phyloP scores from a whole-genome alignment of 768 basidiomycete genomes.

The Baorangia bicolor region DNA sequence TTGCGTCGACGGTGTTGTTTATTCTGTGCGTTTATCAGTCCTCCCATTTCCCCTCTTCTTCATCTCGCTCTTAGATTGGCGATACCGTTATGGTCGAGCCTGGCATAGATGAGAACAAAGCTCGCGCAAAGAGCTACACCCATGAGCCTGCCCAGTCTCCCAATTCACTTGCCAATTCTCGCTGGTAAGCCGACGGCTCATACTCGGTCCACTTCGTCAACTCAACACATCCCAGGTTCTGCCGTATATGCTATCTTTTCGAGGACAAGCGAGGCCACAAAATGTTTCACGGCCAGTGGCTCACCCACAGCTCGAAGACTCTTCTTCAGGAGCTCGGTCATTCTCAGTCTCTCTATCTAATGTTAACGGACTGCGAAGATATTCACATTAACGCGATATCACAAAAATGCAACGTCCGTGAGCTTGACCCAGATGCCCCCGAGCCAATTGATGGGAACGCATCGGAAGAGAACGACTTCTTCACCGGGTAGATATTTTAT shows the following conservation, averaged over 20 bases:
- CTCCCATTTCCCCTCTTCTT: background rate
- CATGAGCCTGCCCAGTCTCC: slow-evolving; percentile 43
- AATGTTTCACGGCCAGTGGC: slow-evolving; percentile 73
- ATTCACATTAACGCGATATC: slow-evolving; percentile 55
- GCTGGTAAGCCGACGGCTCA: slow-evolving; percentile 51
- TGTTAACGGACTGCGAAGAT: slow-evolving; percentile 55
- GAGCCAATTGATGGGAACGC: slow-evolving; percentile 48
- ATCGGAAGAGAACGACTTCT: slow-evolving; percentile 48
- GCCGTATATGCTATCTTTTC: slow-evolving; percentile 63
- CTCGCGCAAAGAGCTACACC: slow-evolving; percentile 41
- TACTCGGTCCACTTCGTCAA: background rate
- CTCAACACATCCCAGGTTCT: slow-evolving; percentile 52
- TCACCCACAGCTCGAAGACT: slow-evolving; percentile 60
- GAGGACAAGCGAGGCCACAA: slow-evolving; percentile 41
- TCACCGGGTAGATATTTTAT: slow-evolving; percentile 44
- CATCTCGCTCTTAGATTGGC: slow-evolving; percentile 45
- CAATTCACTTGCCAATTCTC: slow-evolving; percentile 55
- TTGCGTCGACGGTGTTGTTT: slow-evolving; percentile 54
- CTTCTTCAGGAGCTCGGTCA: slow-evolving; percentile 67
- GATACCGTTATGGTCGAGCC: slow-evolving; percentile 64
- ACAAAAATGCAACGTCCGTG: slow-evolving; percentile 52
- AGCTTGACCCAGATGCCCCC: slow-evolving; percentile 39
- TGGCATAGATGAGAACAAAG: slow-evolving; percentile 47
- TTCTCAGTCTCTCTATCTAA: slow-evolving; percentile 54
- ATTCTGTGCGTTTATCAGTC: slow-evolving; percentile 42